Base-by-base conservation (phyloP, 371 early-diverging fungal genomes). In the Mortierella sp. region DNA sequence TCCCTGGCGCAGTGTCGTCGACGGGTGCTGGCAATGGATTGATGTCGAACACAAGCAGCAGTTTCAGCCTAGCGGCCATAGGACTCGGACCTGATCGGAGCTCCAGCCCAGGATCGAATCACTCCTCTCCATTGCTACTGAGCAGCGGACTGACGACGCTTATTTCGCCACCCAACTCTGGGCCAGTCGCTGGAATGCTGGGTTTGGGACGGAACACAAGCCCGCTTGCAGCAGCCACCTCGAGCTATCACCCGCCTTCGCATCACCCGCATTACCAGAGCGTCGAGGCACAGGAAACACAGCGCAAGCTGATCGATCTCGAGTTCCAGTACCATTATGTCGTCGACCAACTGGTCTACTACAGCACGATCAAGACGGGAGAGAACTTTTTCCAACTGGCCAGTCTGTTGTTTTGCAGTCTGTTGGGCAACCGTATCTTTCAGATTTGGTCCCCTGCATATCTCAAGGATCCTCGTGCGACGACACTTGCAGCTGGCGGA, bases 311-410 rank as follows among this genome's bases (percentile, higher is more conserved):
- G 68, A 78, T 83, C 70, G 93, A 94, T 38, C 68, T 92, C 19
- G 90, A 88, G 60, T 93, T 94, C 73, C 87, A 89, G 68, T 95
- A 93, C 79, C 83, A 87, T n/a, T 94, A 93, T 78, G 90, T 95
- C 79, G 91, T 94, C 4, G 94, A 94, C 82, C 94, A 95, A 75
- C 84, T 95, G 34, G 89, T 93, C 31, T 92, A 93, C 71, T 94
- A 91, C 84, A 93, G 91, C 31, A 94, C 95, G 5, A 91, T 93
- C 70, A 93, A 94, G 78, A 93, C 93, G 5, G 88, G 92, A 0
- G 94, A 94, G 60, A 90, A 89, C 74, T 95, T 91, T 84, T 88
- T 94, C 55, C 91, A 92, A 73, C 80, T 94, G 54, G 94, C 94
- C 1, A 89, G 89, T 44, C 77, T 94, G n/a, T 80, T 94, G 21